phyloP scores from a whole-genome alignment of 352 stramenopile genomes.

The Peronospora belbahrii region DNA sequence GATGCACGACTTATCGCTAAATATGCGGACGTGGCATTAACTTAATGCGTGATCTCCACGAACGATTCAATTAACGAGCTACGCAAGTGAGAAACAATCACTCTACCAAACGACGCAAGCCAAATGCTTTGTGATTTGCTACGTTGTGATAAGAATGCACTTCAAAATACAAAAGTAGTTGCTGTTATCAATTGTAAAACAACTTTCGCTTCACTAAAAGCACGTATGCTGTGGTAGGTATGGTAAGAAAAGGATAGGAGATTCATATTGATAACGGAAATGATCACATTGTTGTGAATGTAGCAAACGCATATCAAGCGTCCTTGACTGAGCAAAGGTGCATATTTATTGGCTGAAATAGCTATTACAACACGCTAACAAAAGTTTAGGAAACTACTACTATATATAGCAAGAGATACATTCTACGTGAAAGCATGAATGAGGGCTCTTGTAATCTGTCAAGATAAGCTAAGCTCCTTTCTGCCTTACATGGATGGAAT shows the following conservation, averaged over 20 bases:
- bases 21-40: neutral
- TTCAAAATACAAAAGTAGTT: too few relatives aligned
- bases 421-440: too few relatives aligned
- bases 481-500: too few relatives aligned
- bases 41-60: conserved; percentile 9
- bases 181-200: too few relatives aligned
- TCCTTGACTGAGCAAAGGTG: conserved; percentile 8
- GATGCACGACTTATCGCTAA: too few relatives aligned
- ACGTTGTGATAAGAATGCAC: neutral
- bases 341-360: conserved; percentile 1
- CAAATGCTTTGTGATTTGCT: neutral
- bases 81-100: conserved; percentile 1
- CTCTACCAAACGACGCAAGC: neutral
- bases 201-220: neutral
- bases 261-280: neutral
- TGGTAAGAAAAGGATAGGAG: neutral
- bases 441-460: too few relatives aligned
- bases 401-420: neutral
- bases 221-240: neutral
- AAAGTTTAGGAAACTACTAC: too few relatives aligned
- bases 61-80: too few relatives aligned
- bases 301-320: conserved; percentile 7
- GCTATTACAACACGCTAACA: neutral
- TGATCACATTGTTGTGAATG: too few relatives aligned
- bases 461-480: too few relatives aligned